Evolutionary conservation across 2,329 filamentous ascomycete genomes (phyloP).

Genomic region (Exophiala viscosa): DNA sequence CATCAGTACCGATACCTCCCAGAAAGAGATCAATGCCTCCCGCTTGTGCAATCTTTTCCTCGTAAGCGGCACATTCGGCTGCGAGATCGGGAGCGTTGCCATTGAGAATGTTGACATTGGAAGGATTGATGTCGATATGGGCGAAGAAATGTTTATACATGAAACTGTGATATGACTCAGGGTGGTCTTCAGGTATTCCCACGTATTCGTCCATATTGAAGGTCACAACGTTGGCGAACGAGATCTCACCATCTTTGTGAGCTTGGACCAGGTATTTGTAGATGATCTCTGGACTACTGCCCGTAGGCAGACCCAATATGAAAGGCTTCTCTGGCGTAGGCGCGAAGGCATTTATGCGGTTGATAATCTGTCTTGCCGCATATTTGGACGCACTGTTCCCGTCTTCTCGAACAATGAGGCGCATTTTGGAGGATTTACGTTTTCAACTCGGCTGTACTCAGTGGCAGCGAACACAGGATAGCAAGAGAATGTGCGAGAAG

Average conservation of each 20-base stretch:
- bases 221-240: slow-evolving; percentile 82
- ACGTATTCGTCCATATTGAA: slow-evolving; percentile 97
- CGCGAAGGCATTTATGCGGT: slow-evolving; percentile 72
- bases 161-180: slow-evolving; percentile 84
- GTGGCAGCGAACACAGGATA: too few relatives aligned
- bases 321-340: slow-evolving; percentile 71
- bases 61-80: slow-evolving; percentile 74
- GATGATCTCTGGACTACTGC: slow-evolving; percentile 73
- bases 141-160: slow-evolving; percentile 94
- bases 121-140: slow-evolving; percentile 73
- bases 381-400: slow-evolving; percentile 66
- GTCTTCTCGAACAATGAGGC: slow-evolving; percentile 77
- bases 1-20: slow-evolving; percentile 79
- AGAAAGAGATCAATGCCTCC: slow-evolving; percentile 85
- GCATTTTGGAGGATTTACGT: slow-evolving; percentile 50
- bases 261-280: slow-evolving; percentile 68
- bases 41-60: slow-evolving; percentile 67
- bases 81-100: slow-evolving; percentile 73
- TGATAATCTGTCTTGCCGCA: slow-evolving; percentile 76
- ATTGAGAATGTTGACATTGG: slow-evolving; percentile 79
- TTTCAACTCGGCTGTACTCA: neutral
- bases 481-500: neutral
- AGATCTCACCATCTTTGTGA: slow-evolving; percentile 56
- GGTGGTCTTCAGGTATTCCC: slow-evolving; percentile 74
- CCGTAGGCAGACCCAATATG: slow-evolving; percentile 77